phyloP scores from a whole-genome alignment of 306 rosid species.

The Sicyos edulis region DNA sequence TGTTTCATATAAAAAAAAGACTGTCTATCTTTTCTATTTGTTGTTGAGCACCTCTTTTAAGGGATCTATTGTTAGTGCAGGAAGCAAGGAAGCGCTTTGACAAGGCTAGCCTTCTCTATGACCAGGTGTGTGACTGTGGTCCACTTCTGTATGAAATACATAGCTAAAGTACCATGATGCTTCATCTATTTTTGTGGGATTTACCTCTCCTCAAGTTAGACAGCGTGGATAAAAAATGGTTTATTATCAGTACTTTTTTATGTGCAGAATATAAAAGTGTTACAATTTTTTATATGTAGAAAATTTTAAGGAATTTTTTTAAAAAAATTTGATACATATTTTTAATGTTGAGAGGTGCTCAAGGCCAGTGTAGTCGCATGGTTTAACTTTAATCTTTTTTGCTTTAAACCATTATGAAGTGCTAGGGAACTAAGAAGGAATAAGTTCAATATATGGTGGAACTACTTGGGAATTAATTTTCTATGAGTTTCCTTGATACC shows the following conservation, averaged over 20 bases:
- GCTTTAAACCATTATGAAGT: no score
- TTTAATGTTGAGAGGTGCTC: background rate
- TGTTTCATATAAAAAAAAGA: background rate
- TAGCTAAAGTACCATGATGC: background rate
- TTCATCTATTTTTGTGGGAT: constrained; percentile 15
- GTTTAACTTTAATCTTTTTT: background rate
- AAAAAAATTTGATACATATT: background rate
- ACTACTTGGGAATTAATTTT: no score
- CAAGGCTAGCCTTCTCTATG: constrained; percentile 94
- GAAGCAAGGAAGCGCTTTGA: constrained; percentile 96
- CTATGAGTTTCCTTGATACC: no score
- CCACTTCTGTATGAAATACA: constrained; percentile 9
- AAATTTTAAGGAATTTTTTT: background rate
- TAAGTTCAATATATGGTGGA: no score
- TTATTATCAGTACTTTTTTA: background rate
- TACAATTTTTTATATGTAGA: background rate
- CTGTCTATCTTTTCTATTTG: background rate
- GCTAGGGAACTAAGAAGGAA: no score
- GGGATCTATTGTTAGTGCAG: constrained; percentile 56
- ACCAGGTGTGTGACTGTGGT: constrained; percentile 57
- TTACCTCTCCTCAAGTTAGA: constrained; percentile 12
- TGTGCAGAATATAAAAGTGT: background rate
- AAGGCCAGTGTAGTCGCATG: background rate
- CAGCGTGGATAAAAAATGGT: background rate
- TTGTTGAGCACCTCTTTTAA: constrained; percentile 22